A percentile compares a stretch with the other conserved stretches of the same genome.
Conservation (phyloP, 495 filamentous ascomycete species). For the Chaetomium fimeti region DNA sequence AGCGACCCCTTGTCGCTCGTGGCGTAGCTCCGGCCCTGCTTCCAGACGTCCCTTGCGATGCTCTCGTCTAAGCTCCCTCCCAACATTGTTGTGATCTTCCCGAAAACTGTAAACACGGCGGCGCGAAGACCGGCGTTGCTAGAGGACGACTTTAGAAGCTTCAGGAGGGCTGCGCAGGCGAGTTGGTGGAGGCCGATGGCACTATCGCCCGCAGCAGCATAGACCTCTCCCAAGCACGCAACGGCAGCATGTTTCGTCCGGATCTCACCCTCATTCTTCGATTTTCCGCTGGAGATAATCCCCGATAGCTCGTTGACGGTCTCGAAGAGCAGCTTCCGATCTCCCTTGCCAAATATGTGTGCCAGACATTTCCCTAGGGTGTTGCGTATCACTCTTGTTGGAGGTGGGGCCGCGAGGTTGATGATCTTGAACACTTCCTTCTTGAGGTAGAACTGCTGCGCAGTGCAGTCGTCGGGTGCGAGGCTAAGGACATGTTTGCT, state of each 20-base stretch:
- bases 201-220: constrained; percentile 86
- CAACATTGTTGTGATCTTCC: constrained; percentile 72
- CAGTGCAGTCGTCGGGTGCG: constrained; percentile 72
- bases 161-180: constrained; percentile 66
- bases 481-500: constrained; percentile 75
- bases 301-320: constrained; percentile 83
- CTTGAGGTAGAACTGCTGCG: constrained; percentile 85
- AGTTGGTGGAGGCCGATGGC: constrained; percentile 80
- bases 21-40: constrained; percentile 75
- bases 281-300: constrained; percentile 73
- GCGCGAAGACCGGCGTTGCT: constrained; percentile 79
- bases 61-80: constrained; percentile 75
- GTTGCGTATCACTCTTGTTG: constrained; percentile 85
- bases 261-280: constrained; percentile 65
- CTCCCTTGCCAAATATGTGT: constrained; percentile 80
- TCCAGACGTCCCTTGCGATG: constrained; percentile 89
- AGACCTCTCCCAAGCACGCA: constrained; percentile 84
- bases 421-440: constrained; percentile 89
- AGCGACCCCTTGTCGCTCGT: constrained; percentile 77
- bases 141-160: constrained; percentile 75
- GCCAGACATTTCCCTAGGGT: constrained; percentile 82
- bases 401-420: constrained; percentile 76
- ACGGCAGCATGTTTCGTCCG: constrained; percentile 80
- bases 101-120: constrained; percentile 76
- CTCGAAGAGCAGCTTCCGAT: constrained; percentile 89